These are phyloP conservation scores for Diutina pseudorugosa DNA, from an alignment of 1,139 yeast species.

Conservation along the genomic window DNA sequence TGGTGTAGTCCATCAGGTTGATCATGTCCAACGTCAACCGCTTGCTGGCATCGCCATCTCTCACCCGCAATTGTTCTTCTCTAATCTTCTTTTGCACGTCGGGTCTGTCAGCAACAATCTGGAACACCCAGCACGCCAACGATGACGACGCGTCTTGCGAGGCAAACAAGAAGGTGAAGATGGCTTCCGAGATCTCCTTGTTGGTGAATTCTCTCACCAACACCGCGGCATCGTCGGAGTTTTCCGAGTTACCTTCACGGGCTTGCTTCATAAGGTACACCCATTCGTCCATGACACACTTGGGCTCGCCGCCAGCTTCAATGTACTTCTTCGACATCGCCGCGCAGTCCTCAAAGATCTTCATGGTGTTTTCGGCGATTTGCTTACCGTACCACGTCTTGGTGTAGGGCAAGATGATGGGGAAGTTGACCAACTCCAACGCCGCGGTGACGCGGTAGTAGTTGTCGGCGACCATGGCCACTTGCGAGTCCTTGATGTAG, in stretches of 20 bases:
- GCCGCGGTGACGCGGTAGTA: constrained; percentile 90
- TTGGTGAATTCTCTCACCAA: constrained; percentile 76
- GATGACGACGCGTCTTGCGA: constrained; percentile 97
- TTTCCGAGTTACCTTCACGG: constrained; percentile 34
- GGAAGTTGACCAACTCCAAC: constrained; percentile 92
- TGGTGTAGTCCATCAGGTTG: constrained; percentile 77
- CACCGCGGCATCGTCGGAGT: constrained; percentile 35
- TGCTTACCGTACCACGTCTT: constrained; percentile 96
- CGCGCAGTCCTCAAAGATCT: constrained; percentile 79
- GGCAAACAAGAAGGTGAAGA: constrained; percentile 92
- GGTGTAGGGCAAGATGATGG: constrained; percentile 88
- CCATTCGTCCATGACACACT: constrained; percentile 95
- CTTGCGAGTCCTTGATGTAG: constrained; percentile 83
- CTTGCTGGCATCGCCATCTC: constrained; percentile 59
- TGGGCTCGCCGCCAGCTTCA: constrained; percentile 65
- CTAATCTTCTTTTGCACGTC: constrained; percentile 76
- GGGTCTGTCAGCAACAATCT: constrained; percentile 89
- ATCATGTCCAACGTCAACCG: constrained; percentile 61
- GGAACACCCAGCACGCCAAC: constrained; percentile 98
- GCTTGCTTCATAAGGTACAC: constrained; percentile 73
- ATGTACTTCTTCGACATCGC: constrained; percentile 73
- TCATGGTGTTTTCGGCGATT: constrained; percentile 91
- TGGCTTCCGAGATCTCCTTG: constrained; percentile 88
- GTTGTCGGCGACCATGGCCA: constrained; percentile 78
- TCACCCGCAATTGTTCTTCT: constrained; percentile 78